Evolutionary conservation across 1,284 basidiomycete species (phyloP), one percentile per base, ranked within the genome.

Genomic region (Thelephora terrestris): DNA sequence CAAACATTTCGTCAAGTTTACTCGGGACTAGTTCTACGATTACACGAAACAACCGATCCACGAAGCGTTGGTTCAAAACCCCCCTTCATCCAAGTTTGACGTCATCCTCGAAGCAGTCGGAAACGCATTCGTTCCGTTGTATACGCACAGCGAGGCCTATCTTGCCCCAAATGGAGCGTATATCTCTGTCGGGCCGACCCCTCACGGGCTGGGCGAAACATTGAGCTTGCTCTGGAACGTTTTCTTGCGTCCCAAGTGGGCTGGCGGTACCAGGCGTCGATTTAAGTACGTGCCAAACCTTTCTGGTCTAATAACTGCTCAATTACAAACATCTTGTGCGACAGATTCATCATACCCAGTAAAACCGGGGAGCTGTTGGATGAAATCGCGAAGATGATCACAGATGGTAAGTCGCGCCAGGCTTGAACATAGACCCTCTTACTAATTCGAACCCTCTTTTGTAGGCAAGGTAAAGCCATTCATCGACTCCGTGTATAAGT

Each of bases 401-500:
- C 64, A 23, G 63, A 73, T 53, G 74, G 76, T 76, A 49, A 27
- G 66, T 45, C 29, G 14, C 29, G 39, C 29, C 27, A 38, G 24
- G 25, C 6, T 35, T 20, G 14, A 7, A 4, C n/a, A 14, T 40
- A 5, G 38, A n/a, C 7, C 56, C 27, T 25, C 38, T 16, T 45
- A 7, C 17, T 14, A 50, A 7, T 46, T 45, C 18, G 23, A 45
- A 17, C 42, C 43, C 20, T 37, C 20, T 32, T 53, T 44, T 25
- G 14, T 49, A 74, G 81, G 78, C 32, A 68, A 69, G 49, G 57
- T 85, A 3, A 76, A 74, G 53, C 70, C 81, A 0, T 56, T 72
- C 0, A 72, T 88, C 6, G 84, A 88, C 60, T 79, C 76, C 0
- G 73, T 78, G 2, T 75, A 67, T 52, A 58, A 59, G 3, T 84